Conservation (phyloP, 163 green algal species). For the Prototheca wickerhamii region DNA sequence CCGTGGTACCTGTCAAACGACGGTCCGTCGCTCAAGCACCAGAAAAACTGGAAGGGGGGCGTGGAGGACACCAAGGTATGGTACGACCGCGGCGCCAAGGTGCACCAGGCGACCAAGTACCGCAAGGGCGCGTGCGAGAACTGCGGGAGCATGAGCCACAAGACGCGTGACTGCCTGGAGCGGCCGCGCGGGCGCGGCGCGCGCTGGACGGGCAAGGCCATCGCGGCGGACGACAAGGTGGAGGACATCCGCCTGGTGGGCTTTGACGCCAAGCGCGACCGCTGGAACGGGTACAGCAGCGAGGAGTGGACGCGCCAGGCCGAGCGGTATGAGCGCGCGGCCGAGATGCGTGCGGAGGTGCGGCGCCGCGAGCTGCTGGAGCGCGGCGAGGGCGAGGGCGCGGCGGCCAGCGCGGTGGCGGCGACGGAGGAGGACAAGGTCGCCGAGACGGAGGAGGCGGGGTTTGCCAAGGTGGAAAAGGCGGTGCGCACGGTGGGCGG, state of each 20-base stretch:
- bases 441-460: slow-evolving; percentile 68
- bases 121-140: slow-evolving; percentile 96
- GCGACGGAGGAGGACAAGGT: slow-evolving; percentile 46
- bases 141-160: slow-evolving; percentile 94
- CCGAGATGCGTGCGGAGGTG: slow-evolving; percentile 67
- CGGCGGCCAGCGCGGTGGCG: slow-evolving; percentile 7
- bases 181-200: slow-evolving; percentile 83
- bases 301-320: slow-evolving; percentile 74
- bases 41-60: slow-evolving; percentile 85
- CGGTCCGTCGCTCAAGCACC: slow-evolving; percentile 91
- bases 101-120: slow-evolving; percentile 90
- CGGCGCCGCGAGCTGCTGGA: slow-evolving; percentile 69
- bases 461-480: slow-evolving; percentile 95
- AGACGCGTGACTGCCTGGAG: slow-evolving; percentile 93
- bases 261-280: slow-evolving; percentile 92
- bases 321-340: slow-evolving; percentile 80
- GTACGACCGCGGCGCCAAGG: slow-evolving; percentile 90
- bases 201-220: slow-evolving; percentile 83
- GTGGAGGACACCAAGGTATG: slow-evolving; percentile 60
- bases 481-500: slow-evolving; percentile 85
- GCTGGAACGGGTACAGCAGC: slow-evolving; percentile 93
- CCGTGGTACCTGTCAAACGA: slow-evolving; percentile 87
- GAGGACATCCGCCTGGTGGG: slow-evolving; percentile 66
- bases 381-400: slow-evolving; percentile 18
- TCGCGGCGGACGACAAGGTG: slow-evolving; percentile 93